Base-by-base conservation (phyloP, 2,329 filamentous ascomycete species). In the Endoconidiophora polonica region DNA sequence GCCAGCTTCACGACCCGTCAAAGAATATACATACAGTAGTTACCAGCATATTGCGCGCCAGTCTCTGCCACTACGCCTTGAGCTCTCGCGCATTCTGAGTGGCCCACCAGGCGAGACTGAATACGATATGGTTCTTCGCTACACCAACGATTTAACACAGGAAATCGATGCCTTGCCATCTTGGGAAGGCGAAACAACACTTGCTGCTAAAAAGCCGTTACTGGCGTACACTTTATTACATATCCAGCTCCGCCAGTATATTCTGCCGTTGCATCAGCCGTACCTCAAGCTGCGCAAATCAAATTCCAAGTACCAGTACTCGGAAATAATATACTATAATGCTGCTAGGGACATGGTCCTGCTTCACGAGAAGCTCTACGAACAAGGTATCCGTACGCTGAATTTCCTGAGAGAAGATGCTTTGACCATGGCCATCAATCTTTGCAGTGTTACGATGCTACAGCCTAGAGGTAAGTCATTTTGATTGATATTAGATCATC, bases 271-370 rank as follows among this genome's bases (percentile, higher is more conserved):
- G 5, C 74, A 77, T 57, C 73, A 78, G 54, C 73, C 74, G 1
- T 79, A 74, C 58, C 65, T 79, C 26, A 76, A 75, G 57, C 67
- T 77, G 48, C 70, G 74, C 56, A 73, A 73, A 61, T 66, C 69
- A 54, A 75, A 77, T 60, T 74, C 74, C 50, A 75, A 75, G 56
- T 78, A 77, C 58, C 75, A 78, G 56, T 74, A 75, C 57, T 77
- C 75, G 1, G 75, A 79, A 56, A 74, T 77, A 52, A 71, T 78
- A 44, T 79, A 77, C 65, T 78, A 78, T 61, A 77, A 75, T 50
- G 73, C 74, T 0, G 74, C 75, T 1, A 68, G 75, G 33, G 75
- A 79, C 55, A 74, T 79, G 56, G 73, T 79, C 1, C 64, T 78
- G n/a, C 66, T 79, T 54, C 73, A 77, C 58, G 73, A 78, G 59